Percentiles rank a stretch among this genome's conserved stretches.
phyloP scores from a whole-genome alignment of 129 eudicot genomes.

The Sambucus nigra region DNA sequence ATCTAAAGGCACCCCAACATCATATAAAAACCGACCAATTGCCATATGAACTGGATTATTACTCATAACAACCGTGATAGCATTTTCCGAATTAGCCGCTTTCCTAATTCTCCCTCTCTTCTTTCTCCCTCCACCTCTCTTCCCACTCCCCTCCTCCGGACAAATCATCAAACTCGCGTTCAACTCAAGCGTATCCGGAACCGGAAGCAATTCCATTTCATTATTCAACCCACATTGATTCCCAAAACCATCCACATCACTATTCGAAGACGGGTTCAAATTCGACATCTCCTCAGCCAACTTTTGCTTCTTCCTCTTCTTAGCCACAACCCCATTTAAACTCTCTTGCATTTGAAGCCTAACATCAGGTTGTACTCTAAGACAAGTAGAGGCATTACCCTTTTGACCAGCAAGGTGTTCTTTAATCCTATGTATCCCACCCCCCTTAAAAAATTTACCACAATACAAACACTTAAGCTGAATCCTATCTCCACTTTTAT shows the following conservation, averaged over 20 bases:
- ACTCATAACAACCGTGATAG: constrained; percentile 23
- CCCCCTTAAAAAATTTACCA: constrained; percentile 89
- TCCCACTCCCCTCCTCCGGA: constrained; percentile 33
- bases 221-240: constrained; percentile 36
- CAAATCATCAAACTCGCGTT: constrained; percentile 17
- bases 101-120: constrained; percentile 66
- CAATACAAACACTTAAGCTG: constrained; percentile 87
- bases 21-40: constrained; percentile 63
- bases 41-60: constrained; percentile 59
- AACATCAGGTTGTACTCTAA: constrained; percentile 71
- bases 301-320: constrained; percentile 75
- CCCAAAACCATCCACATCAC: constrained; percentile 29
- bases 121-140: constrained; percentile 45
- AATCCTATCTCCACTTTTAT: constrained; percentile 62
- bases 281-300: constrained; percentile 40
- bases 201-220: constrained; percentile 36
- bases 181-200: constrained; percentile 35
- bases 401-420: constrained; percentile 91
- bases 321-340: constrained; percentile 54
- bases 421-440: constrained; percentile 94
- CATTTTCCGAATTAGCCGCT: constrained; percentile 10
- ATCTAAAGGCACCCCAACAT: constrained; percentile 68
- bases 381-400: constrained; percentile 85
- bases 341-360: constrained; percentile 71
- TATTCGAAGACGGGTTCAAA: constrained; percentile 17